Conservation (phyloP, 768 basidiomycete genomes). For the Lentinus brumalis region DNA sequence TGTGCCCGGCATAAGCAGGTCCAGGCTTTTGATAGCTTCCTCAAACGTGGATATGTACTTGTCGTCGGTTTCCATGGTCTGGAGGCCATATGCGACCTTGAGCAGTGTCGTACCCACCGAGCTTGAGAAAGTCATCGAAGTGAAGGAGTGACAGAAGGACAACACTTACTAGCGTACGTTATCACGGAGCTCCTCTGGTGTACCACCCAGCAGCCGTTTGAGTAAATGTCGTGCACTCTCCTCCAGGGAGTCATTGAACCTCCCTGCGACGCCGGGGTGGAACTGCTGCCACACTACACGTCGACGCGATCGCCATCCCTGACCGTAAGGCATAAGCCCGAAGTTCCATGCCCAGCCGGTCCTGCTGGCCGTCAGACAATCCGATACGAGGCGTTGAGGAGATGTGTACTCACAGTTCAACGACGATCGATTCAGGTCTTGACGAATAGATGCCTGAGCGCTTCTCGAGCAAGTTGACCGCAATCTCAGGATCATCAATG, state of each 20-base stretch:
- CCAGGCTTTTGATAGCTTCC: slow-evolving; percentile 1
- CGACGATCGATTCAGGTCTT: slow-evolving; percentile 21
- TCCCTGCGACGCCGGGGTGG: neutral
- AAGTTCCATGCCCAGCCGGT: slow-evolving; percentile 5
- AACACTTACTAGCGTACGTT: too few relatives aligned
- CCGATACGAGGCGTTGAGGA: neutral
- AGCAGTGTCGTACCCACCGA: neutral
- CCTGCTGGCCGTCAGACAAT: neutral
- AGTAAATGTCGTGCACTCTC: neutral
- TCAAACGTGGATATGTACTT: slow-evolving; percentile 8
- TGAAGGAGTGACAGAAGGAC: too few relatives aligned
- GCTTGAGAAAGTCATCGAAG: too few relatives aligned
- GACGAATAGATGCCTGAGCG: slow-evolving; percentile 30
- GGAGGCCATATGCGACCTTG: neutral
- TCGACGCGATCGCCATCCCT: slow-evolving; percentile 3
- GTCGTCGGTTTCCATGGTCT: neutral
- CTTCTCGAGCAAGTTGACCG: slow-evolving; percentile 29
- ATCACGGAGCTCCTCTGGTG: neutral
- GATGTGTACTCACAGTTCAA: neutral
- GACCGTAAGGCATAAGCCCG: slow-evolving; percentile 4
- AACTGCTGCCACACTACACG: slow-evolving; percentile 5
- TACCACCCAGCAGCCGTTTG: neutral
- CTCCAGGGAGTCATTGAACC: neutral
- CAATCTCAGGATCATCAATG: slow-evolving; percentile 17
- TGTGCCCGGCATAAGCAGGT: slow-evolving; percentile 17